Percentiles rank a stretch among this genome's conserved stretches.
Evolutionary conservation across 208 protist genomes (phyloP).

Genomic region (Trypanosoma boissoni): DNA sequence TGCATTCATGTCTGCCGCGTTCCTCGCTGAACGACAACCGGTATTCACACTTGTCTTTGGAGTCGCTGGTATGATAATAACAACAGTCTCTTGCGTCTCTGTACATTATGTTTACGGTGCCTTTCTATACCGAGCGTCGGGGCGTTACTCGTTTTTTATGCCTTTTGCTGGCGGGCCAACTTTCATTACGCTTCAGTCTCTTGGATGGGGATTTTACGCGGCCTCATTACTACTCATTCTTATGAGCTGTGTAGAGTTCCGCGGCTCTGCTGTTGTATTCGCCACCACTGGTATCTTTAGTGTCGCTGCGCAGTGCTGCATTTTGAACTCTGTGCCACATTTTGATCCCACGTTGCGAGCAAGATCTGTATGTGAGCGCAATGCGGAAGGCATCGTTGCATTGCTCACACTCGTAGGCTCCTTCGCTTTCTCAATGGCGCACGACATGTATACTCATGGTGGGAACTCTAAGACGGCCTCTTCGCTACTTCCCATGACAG

Average conservation of each 20-base stretch:
- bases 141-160: conserved; percentile 64
- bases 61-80: conserved; percentile 35
- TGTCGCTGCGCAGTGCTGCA: conserved; percentile 40
- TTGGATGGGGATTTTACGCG: conserved; percentile 57
- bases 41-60: conserved; percentile 60
- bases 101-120: conserved; percentile 61
- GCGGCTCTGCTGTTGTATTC: conserved; percentile 33
- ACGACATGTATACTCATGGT: conserved; percentile 30
- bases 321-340: conserved; percentile 41
- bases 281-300: conserved; percentile 37
- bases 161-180: conserved; percentile 56
- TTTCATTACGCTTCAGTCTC: conserved; percentile 54
- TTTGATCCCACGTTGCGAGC: conserved; percentile 42
- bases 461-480: conserved; percentile 18
- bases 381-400: conserved; percentile 70
- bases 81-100: conserved; percentile 54
- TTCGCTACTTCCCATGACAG: conserved; percentile 45
- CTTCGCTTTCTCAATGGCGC: conserved; percentile 50
- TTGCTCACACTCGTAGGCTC: conserved; percentile 48
- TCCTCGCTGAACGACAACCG: conserved; percentile 41
- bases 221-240: conserved; percentile 38
- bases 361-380: conserved; percentile 36
- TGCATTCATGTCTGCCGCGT: conserved; percentile 44
- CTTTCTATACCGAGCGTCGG: conserved; percentile 42
- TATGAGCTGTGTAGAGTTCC: conserved; percentile 38